Conservation (phyloP, 345 rosid species). For the Lepidium aucheri region DNA sequence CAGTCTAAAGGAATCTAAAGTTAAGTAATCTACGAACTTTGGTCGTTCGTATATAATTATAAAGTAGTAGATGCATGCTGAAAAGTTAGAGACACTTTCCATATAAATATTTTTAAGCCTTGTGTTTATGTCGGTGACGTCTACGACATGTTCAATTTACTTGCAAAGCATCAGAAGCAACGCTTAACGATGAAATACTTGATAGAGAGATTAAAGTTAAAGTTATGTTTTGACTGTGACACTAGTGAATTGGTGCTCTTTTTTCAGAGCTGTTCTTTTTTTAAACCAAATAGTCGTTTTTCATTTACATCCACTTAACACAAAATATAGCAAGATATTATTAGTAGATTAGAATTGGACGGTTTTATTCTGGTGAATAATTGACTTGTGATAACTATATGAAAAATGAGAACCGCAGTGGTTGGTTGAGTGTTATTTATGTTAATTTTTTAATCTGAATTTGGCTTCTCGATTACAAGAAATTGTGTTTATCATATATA, state of each 20-base stretch:
- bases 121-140: slow-evolving; percentile 20
- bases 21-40: slow-evolving; percentile 13
- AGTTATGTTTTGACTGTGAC: not conserved
- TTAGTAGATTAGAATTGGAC: too few species aligned
- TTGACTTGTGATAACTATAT: too few species aligned
- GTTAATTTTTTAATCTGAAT: too few species aligned
- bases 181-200: not conserved
- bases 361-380: too few species aligned
- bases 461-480: too few species aligned
- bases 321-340: too few species aligned
- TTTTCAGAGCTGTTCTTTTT: not conserved
- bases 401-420: too few species aligned
- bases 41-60: slow-evolving; percentile 12
- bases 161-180: not conserved
- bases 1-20: slow-evolving; percentile 7
- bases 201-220: not conserved
- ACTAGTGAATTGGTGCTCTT: not conserved
- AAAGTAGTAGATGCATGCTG: slow-evolving; percentile 28
- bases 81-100: slow-evolving; percentile 12
- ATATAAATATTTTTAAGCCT: not conserved
- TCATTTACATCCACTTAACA: too few species aligned
- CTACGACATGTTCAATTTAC: not conserved
- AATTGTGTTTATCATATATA: too few species aligned
- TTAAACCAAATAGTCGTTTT: not conserved
- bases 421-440: too few species aligned